Evolutionary conservation across 768 basidiomycete species (phyloP), one percentile per base, ranked within the genome.

Genomic region (Lactarius hatsudake): DNA sequence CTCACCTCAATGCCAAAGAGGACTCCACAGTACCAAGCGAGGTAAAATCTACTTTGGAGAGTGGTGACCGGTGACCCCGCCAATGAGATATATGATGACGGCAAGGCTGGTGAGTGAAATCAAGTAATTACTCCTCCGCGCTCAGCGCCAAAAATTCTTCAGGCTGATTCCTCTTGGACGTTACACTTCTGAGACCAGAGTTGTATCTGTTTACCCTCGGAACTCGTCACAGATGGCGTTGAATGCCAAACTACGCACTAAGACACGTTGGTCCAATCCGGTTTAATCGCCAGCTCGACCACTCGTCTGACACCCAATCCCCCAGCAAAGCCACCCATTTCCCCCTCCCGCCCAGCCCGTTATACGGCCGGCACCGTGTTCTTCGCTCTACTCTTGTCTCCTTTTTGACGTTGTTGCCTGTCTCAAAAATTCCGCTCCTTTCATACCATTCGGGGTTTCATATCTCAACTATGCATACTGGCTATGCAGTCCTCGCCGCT

Each of bases 391-490:
- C 69, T 72, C 68, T 68, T 72, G 18, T 65, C 67, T 32, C 64
- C 74, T 32, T 73, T 75, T 70, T 34, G 75, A 74, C 66, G 51
- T 71, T 34, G 71, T 68, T 61, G 72, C 70, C 53, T 36, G 66
- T 51, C 63, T 74, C 58, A 64, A 58, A 63, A 32, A 56, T 53
- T 30, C 59, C 71, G 36, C 32, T 57, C 73, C 74, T 63, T 73
- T 65, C 67, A 62, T 55, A 17, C 55, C 59, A 36, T 62, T 73
- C 26, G 64, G 58, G 36, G 42, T 71, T 18, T 66, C 73, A 8
- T 67, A 55, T 20, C 69, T 70, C 72, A 62, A 76, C 68, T 61
- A 77, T 78, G 76, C 76, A 75, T 75, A 75, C 75, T 72, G 72
- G 74, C 63, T 65, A 71, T 72, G 73, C 74, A 66, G 62, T 65